Percentiles rank a stretch among this genome's conserved stretches.
phyloP scores from a whole-genome alignment of 139 green algal genomes.

The Chlorella sp. region DNA sequence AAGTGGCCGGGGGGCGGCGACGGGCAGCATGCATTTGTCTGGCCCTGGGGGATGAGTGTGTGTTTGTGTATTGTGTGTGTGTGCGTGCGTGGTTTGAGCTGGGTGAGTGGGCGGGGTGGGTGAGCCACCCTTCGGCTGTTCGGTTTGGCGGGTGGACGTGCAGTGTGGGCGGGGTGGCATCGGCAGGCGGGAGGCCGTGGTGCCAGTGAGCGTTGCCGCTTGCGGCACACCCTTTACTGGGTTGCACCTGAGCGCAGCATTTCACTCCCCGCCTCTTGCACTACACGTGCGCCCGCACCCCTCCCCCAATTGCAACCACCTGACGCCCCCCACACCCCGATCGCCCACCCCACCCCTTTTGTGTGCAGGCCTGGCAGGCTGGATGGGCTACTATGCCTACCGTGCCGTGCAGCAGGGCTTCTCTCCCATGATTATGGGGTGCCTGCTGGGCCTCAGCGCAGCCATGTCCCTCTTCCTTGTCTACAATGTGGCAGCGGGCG shows the following conservation, averaged over 20 bases:
- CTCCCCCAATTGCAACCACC: neutral
- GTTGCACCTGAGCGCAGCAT: neutral
- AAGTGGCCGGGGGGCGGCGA: neutral
- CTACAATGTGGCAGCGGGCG: constrained; percentile 44
- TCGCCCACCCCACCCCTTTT: neutral
- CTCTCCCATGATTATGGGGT: neutral
- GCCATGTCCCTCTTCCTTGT: constrained; percentile 38
- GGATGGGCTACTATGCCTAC: constrained; percentile 30
- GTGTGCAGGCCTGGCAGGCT: constrained; percentile 26
- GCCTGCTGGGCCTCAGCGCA: constrained; percentile 24
- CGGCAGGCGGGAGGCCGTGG: too few relatives aligned
- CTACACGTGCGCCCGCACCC: neutral
- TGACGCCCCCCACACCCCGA: too few relatives aligned
- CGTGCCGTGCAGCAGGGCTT: constrained; percentile 23
- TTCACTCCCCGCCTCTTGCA: neutral
- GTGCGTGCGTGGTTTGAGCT: too few relatives aligned
- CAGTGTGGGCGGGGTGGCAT: too few relatives aligned
- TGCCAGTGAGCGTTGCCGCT: too few relatives aligned
- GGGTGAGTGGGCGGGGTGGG: too few relatives aligned
- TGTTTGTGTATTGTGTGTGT: too few relatives aligned
- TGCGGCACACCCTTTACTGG: too few relatives aligned
- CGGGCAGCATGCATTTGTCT: neutral
- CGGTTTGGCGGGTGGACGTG: too few relatives aligned
- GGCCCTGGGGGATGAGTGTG: neutral
- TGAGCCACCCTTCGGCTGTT: too few relatives aligned